A percentile compares a stretch with the other conserved stretches of the same genome.
Evolutionary conservation across 2,329 filamentous ascomycete species (phyloP).

Genomic region (Fonsecaea monophora): DNA sequence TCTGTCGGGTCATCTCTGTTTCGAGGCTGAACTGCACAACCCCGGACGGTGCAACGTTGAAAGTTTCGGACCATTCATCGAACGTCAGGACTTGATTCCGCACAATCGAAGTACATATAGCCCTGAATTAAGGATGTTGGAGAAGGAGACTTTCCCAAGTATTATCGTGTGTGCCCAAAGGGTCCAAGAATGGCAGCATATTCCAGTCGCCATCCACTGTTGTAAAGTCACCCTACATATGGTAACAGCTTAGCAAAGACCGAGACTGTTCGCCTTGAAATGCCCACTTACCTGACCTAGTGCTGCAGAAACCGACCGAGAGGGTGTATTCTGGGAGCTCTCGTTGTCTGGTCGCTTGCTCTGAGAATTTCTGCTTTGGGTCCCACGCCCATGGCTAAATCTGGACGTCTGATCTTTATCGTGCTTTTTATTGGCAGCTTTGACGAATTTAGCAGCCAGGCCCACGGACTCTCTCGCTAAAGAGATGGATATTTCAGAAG

Average conservation of each 20-base stretch:
- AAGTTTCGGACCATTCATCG: neutral
- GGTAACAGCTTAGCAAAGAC: neutral
- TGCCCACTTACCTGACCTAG: neutral
- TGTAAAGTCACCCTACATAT: neutral
- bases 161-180: neutral
- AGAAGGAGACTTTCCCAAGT: neutral
- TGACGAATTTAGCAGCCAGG: constrained; percentile 9
- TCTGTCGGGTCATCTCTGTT: neutral
- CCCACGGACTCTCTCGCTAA: constrained; percentile 11
- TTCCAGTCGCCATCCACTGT: neutral
- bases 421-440: neutral
- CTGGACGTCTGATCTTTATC: neutral
- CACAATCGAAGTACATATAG: neutral
- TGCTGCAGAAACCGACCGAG: neutral
- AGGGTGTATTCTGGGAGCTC: neutral
- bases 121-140: neutral
- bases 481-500: constrained; percentile 16
- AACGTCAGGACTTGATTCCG: neutral
- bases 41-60: neutral
- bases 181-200: neutral
- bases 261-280: neutral
- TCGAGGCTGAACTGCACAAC: neutral
- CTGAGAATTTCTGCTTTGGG: neutral
- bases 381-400: neutral
- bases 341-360: neutral